Conservation (phyloP, 768 basidiomycete species). For the Podaxis sp. region DNA sequence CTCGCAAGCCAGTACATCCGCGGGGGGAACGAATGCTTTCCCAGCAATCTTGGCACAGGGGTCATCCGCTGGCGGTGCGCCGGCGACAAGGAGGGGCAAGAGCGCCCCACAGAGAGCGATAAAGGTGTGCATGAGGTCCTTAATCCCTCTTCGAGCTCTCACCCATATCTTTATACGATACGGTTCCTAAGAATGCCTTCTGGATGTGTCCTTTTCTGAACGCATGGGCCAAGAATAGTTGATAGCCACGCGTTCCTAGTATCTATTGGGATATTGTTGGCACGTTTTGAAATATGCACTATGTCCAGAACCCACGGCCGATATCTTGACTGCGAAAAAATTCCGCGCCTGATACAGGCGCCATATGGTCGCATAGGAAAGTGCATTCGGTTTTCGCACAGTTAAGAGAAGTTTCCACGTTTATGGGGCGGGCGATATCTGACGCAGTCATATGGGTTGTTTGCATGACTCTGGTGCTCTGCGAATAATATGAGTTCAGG, state of each 20-base stretch:
- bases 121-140: neutral
- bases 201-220: neutral
- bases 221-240: neutral
- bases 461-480: neutral
- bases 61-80: constrained; percentile 29
- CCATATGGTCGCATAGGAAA: constrained; percentile 4
- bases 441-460: neutral
- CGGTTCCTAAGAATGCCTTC: neutral
- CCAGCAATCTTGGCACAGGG: constrained; percentile 40
- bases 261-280: neutral
- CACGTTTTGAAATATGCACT: neutral
- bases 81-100: constrained; percentile 16
- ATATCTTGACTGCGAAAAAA: neutral
- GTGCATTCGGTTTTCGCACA: constrained; percentile 7
- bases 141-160: neutral
- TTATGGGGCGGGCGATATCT: neutral
- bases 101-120: constrained; percentile 6
- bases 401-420: neutral
- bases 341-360: neutral
- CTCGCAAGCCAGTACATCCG: constrained; percentile 56
- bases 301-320: neutral
- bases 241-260: neutral
- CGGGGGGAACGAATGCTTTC: constrained; percentile 45
- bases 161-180: neutral
- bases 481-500: neutral